These are phyloP conservation scores for Penicillium chermesinum DNA, from an alignment of 495 filamentous ascomycete species.

Conservation along the genomic window DNA sequence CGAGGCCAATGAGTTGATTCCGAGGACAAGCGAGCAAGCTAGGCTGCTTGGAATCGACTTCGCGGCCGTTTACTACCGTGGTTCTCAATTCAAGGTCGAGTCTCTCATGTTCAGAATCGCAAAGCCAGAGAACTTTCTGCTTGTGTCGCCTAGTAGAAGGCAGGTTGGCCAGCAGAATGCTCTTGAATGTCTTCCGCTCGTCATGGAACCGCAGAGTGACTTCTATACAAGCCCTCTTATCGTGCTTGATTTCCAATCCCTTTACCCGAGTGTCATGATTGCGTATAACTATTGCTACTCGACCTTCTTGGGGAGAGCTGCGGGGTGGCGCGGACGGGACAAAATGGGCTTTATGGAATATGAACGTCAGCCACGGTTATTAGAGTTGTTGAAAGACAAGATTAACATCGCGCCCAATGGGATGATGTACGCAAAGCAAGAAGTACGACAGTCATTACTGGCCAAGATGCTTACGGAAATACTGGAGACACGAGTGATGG, in stretches of 20 bases:
- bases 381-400: constrained; percentile 75
- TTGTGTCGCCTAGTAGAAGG: constrained; percentile 82
- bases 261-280: constrained; percentile 98
- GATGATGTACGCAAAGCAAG: constrained; percentile 86
- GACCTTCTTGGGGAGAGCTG: constrained; percentile 83
- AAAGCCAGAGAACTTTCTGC: constrained; percentile 90
- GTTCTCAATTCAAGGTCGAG: constrained; percentile 97
- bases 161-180: constrained; percentile 95
- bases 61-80: constrained; percentile 87
- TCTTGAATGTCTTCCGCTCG: constrained; percentile 87
- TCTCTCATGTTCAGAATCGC: constrained; percentile 98
- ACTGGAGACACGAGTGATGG: constrained; percentile 94
- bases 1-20: constrained; percentile 81
- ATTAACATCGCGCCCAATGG: constrained; percentile 96
- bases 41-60: constrained; percentile 92
- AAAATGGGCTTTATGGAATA: constrained; percentile 95
- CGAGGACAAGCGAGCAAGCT: constrained; percentile 91
- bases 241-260: constrained; percentile 91
- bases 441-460: constrained; percentile 81
- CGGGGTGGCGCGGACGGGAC: constrained; percentile 79
- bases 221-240: constrained; percentile 89
- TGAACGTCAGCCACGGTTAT: constrained; percentile 62
- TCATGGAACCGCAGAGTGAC: constrained; percentile 95
- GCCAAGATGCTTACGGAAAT: constrained; percentile 98
- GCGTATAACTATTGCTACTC: constrained; percentile 99